Conservation (phyloP, 1,284 basidiomycete genomes). For the Malassezia nana region DNA sequence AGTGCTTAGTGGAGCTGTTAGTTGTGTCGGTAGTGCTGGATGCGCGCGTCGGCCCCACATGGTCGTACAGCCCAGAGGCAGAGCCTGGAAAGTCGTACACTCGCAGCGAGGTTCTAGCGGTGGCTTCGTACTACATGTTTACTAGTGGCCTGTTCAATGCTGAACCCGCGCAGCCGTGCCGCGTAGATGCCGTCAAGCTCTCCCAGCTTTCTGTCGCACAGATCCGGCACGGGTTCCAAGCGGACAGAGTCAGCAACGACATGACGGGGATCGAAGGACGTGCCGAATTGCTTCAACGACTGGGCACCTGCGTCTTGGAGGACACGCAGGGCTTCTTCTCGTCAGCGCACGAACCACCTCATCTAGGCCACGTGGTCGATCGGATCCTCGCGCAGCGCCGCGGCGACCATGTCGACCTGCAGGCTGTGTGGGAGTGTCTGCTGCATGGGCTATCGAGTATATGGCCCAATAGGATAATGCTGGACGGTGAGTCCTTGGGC, state of each 20-base stretch:
- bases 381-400: neutral
- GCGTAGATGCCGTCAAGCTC: neutral
- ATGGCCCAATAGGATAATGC: neutral
- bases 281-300: neutral
- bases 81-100: neutral
- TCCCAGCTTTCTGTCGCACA: neutral
- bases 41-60: neutral
- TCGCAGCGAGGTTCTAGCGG: neutral
- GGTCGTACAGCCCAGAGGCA: neutral
- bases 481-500: neutral
- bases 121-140: neutral
- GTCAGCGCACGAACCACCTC: neutral
- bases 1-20: neutral
- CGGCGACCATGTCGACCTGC: neutral
- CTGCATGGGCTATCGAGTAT: neutral
- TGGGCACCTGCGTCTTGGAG: neutral
- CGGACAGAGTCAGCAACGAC: neutral
- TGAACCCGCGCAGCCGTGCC: neutral
- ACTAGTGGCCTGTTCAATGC: neutral
- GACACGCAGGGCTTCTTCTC: neutral
- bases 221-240: neutral
- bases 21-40: neutral
- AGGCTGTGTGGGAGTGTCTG: neutral
- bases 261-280: neutral
- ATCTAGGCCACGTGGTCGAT: neutral